Conservation (phyloP, 495 filamentous ascomycete species). For the Penicillium ochrochloron region DNA sequence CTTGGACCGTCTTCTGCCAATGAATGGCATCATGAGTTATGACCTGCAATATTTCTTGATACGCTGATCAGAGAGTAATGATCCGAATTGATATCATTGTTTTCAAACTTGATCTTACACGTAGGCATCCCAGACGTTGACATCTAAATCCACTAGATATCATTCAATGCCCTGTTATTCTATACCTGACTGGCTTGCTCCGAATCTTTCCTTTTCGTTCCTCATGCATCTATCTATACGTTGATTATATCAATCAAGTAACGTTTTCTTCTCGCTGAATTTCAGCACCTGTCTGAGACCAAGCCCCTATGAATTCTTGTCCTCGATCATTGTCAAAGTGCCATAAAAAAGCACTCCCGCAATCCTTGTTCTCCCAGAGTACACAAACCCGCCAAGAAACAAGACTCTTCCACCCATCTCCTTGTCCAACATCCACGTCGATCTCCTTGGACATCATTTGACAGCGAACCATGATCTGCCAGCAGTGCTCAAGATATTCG, state of each 20-base stretch:
- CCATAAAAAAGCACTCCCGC: neutral
- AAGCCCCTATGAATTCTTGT: neutral
- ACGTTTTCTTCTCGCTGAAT: too few relatives aligned
- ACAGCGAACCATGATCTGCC: conserved; percentile 21
- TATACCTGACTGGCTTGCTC: conserved; percentile 11
- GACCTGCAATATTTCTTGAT: conserved; percentile 26
- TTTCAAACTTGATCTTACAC: neutral
- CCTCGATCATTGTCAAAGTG: neutral
- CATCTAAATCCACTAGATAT: neutral
- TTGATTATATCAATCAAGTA: too few relatives aligned
- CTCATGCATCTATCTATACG: too few relatives aligned
- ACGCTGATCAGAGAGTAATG: conserved; percentile 9
- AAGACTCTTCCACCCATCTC: neutral
- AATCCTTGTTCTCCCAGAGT: neutral
- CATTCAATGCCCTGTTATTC: neutral
- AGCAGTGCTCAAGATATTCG: conserved; percentile 17
- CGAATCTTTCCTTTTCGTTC: too few relatives aligned
- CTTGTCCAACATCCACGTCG: neutral
- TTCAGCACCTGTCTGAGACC: too few relatives aligned
- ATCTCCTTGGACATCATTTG: conserved; percentile 7
- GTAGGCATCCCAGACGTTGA: neutral
- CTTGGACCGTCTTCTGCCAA: conserved; percentile 17
- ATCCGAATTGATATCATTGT: conserved; percentile 1
- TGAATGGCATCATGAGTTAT: conserved; percentile 36
- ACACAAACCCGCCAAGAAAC: neutral